These are phyloP conservation scores for Fallopia convolvulus DNA, from an alignment of 148 eudicot species.

Conservation along the genomic window DNA sequence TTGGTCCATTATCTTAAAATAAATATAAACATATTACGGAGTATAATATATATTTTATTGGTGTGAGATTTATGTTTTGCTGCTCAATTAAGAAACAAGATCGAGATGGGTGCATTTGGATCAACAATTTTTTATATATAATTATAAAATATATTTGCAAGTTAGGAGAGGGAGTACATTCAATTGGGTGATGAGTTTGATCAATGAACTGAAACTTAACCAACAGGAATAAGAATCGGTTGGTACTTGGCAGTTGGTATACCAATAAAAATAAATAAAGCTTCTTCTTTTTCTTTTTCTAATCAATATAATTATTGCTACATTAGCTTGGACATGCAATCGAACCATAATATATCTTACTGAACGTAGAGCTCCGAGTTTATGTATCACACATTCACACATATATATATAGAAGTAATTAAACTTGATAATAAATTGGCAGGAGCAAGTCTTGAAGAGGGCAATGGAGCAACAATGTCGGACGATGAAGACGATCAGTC, in stretches of 20 bases:
- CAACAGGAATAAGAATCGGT: background rate
- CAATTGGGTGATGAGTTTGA: background rate
- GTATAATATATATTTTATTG: background rate
- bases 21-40: no score
- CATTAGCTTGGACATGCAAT: background rate
- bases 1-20: background rate
- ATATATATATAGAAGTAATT: no score
- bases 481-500: constrained; percentile 77
- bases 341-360: background rate
- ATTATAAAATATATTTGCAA: background rate
- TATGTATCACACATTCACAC: no score
- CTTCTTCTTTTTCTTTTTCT: background rate
- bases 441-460: constrained; percentile 73
- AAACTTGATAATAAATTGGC: background rate
- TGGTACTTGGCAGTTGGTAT: background rate
- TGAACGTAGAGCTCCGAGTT: no score
- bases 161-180: background rate
- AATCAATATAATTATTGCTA: background rate
- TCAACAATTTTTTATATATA: background rate
- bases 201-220: background rate
- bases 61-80: background rate
- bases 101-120: background rate
- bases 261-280: no score
- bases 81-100: background rate
- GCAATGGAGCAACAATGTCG: constrained; percentile 82